Evolutionary conservation across 768 basidiomycete species (phyloP), one percentile per base, ranked within the genome.

Genomic region (Leccinum barrowsii): DNA sequence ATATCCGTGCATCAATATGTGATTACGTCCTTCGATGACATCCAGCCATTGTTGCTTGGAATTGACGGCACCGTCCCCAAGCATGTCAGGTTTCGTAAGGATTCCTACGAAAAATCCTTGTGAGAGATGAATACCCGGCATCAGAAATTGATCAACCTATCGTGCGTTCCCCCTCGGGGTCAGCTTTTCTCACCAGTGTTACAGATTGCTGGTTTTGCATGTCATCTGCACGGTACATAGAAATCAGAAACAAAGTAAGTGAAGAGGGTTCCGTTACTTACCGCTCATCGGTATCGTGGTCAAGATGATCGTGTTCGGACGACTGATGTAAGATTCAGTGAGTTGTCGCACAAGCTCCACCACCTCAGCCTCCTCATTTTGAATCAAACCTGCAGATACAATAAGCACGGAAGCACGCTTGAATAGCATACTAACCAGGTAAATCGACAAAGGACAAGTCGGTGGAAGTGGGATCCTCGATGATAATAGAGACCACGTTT

Each of bases 231-330:
- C n/a, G 2, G 8, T 21, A 49, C 1, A 44, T 4, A 6, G 5
- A 2, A 8, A 26, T 64, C 46, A 59, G 47, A 44, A 37, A 46
- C 7, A 15, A 52, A 5, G 40, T 32, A 12, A 42, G n/a, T 6
- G n/a, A 54, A 3, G 12, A 52, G 34, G 12, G 34, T 0, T 13
- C 6, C 24, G n/a, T 19, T 63, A 35, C 68, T 58, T 59, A 86
- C 86, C 86, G 51, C 74, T 81, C 78, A 86, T 85, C 0, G 88
- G 85, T 54, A 89, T 81, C 0, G 85, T 81, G 0, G 88, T 79
- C 1, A 90, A 76, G 54, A 90, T 24, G 22, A 24, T 24, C 22
- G 22, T 24, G 22, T 24, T 24, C 22, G 22, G 22, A 24, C 22
- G 22, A 5, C 46, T 52, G 60, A 87, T 84, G 52, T 83, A 76